Conservation (phyloP, 129 eudicot species). For the Lactuca sativa region DNA sequence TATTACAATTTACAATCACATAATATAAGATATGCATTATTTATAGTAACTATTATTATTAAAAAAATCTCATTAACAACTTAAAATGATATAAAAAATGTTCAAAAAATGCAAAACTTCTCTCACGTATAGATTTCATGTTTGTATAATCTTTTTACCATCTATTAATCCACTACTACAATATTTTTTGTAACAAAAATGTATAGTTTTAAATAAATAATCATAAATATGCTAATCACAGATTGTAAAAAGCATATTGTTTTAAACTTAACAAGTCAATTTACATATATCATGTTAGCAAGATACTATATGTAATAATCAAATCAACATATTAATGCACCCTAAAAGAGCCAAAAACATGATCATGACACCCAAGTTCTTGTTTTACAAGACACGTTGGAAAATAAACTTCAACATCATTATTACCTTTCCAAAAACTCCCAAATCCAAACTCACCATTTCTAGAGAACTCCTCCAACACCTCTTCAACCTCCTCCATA, state of each 20-base stretch:
- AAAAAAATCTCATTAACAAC: too few species aligned
- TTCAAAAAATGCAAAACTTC: too few species aligned
- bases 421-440: constrained; percentile 76
- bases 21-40: too few species aligned
- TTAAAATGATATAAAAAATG: too few species aligned
- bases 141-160: too few species aligned
- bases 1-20: too few species aligned
- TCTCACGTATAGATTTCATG: not conserved
- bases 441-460: constrained; percentile 91
- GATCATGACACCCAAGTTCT: constrained; percentile 40
- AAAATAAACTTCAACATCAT: constrained; percentile 24
- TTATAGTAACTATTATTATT: too few species aligned
- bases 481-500: constrained; percentile 73
- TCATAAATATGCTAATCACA: constrained; percentile 7
- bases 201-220: not conserved
- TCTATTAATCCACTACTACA: not conserved
- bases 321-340: not conserved
- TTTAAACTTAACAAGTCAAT: not conserved
- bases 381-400: constrained; percentile 35
- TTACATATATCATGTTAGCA: not conserved
- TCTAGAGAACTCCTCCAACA: constrained; percentile 54
- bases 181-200: not conserved
- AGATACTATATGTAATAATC: not conserved
- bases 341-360: constrained; percentile 36
- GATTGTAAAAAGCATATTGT: not conserved